Evolutionary conservation across 2,329 filamentous ascomycete genomes (phyloP), one percentile per base, ranked within the genome.

Genomic region (Pyrenophora graminea): DNA sequence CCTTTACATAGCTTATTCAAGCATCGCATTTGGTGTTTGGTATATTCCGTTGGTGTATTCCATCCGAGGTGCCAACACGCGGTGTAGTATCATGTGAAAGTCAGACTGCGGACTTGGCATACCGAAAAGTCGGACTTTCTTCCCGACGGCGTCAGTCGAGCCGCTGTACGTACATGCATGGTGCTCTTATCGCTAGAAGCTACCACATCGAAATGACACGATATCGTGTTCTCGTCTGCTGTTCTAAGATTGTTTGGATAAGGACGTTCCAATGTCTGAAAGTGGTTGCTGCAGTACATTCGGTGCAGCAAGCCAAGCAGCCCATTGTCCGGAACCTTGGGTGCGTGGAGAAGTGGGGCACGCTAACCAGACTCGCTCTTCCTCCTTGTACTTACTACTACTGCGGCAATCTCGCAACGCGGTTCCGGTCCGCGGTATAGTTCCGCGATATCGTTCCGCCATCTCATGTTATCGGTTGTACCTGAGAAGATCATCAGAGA

Each of bases 321-420:
- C 3, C 25, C 5, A 43, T 39, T 37, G 41, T 42, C 45, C 34
- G 45, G 48, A 47, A 15, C 23, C 9, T 30, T 30, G 45, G 2
- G 46, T 39, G 33, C 44, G 42, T 46, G 46, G 40, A 48, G 44
- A 52, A 49, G 55, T 57, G 55, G 55, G 48, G 45, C 45, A 45
- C 13, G 12, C 48, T 51, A 51, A 51, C 48, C 44, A 25, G 19
- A 3, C 3, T 21, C 19, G 5, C 19, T 21, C 19, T 21, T 21
- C 19, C 19, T 5, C 19, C 19, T 21, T 21, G 3, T 2, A 21
- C 19, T 5, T 5, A 21, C 19, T 21, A 21, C 19, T 21, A 21
- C 19, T 21, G 19, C 19, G 19, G 19, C 19, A 21, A 5, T 21
- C 3, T 21, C 19, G 19, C 19, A 5, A 21, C 19, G 3, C 5